Evolutionary conservation across 495 filamentous ascomycete species (phyloP).

Genomic region (Trichoderma erinaceum): DNA sequence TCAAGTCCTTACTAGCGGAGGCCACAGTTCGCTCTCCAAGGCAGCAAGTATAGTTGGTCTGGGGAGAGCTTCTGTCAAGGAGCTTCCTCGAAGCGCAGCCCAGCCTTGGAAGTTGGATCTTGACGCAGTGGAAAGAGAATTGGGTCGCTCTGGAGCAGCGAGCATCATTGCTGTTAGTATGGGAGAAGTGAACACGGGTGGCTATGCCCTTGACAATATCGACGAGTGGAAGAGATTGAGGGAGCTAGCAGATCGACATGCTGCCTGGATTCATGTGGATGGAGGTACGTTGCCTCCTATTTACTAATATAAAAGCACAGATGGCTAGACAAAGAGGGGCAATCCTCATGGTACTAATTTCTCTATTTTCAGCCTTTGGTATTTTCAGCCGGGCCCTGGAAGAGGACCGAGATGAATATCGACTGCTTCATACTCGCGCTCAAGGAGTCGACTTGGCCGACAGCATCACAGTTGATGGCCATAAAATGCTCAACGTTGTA

Average conservation of each 20-base stretch:
- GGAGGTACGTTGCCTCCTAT: slow-evolving; percentile 43
- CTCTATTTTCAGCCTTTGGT: slow-evolving; percentile 62
- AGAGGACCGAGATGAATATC: slow-evolving; percentile 53
- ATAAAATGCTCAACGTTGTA: slow-evolving; percentile 88
- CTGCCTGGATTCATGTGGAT: slow-evolving; percentile 87
- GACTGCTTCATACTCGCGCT: slow-evolving; percentile 44
- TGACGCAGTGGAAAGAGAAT: slow-evolving; percentile 45
- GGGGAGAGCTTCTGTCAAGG: slow-evolving; percentile 61
- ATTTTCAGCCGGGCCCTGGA: slow-evolving; percentile 67
- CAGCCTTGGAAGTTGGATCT: slow-evolving; percentile 65
- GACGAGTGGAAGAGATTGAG: slow-evolving; percentile 59
- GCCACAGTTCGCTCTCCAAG: slow-evolving; percentile 77
- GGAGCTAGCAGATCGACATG: slow-evolving; percentile 62
- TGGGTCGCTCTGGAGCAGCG: slow-evolving; percentile 43
- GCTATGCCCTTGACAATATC: slow-evolving; percentile 59
- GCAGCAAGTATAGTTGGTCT: slow-evolving; percentile 77
- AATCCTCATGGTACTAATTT: background rate
- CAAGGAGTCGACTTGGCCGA: slow-evolving; percentile 78
- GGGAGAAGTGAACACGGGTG: slow-evolving; percentile 87
- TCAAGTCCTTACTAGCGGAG: slow-evolving; percentile 70
- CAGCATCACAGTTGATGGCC: slow-evolving; percentile 78
- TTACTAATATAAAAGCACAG: background rate
- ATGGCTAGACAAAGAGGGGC: no score
- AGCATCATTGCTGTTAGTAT: slow-evolving; percentile 74
- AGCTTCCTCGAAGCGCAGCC: slow-evolving; percentile 44